Conservation (phyloP, 495 filamentous ascomycete species). For the Sabuloglossum arenarium region DNA sequence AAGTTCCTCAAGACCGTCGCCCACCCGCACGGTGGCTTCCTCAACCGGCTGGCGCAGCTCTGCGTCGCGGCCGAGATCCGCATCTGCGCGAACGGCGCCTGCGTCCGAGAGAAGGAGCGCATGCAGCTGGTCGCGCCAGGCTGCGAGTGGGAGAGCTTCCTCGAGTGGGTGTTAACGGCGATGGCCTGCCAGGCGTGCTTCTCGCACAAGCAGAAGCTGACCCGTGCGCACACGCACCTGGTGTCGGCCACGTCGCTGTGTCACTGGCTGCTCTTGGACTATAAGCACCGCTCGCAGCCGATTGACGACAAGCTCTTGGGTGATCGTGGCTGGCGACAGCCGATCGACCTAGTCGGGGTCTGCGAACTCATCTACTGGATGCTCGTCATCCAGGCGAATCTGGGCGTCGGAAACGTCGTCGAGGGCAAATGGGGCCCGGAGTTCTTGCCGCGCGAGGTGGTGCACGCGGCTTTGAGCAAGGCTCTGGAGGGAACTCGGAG, state of each 20-base stretch:
- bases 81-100: neutral
- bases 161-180: neutral
- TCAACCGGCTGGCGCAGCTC: neutral
- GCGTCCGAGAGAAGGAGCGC: neutral
- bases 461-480: neutral
- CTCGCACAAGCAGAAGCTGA: neutral
- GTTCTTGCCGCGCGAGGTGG: neutral
- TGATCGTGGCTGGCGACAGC: neutral
- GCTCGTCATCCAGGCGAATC: neutral
- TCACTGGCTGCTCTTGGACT: neutral
- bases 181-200: neutral
- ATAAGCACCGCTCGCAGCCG: neutral
- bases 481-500: neutral
- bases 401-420: neutral
- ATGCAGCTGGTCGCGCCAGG: neutral
- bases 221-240: neutral
- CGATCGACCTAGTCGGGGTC: neutral
- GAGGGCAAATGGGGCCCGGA: neutral
- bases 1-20: neutral
- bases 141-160: neutral
- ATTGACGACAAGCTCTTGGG: neutral
- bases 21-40: neutral
- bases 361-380: neutral
- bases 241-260: neutral
- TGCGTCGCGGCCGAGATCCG: neutral